These are phyloP conservation scores for Aspergillus sp. DNA, from an alignment of 2,329 filamentous ascomycete species.

Conservation along the genomic window DNA sequence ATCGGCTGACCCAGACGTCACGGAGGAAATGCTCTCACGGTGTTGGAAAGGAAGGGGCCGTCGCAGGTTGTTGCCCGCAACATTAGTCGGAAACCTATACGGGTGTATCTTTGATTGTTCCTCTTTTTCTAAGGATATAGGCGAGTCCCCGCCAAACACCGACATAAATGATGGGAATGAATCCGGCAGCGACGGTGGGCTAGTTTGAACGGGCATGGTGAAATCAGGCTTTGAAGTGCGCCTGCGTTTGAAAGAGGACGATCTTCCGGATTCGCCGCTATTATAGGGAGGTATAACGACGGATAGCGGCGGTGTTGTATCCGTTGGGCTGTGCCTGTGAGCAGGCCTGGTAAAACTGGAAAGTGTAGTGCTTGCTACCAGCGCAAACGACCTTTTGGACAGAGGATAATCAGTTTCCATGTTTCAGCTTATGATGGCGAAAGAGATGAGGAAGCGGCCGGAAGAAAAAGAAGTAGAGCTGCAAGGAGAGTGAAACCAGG, in stretches of 20 bases:
- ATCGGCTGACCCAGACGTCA: conserved; percentile 77
- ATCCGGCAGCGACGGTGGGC: conserved; percentile 39
- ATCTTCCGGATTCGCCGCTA: conserved; percentile 28
- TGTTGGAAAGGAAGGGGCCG: conserved; percentile 35
- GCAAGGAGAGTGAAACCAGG: conserved; percentile 29
- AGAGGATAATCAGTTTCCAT: conserved; percentile 31
- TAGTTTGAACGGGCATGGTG: conserved; percentile 43
- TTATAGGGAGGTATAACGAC: conserved; percentile 26
- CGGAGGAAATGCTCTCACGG: conserved; percentile 45
- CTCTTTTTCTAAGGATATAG: conserved; percentile 26
- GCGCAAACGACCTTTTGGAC: conserved; percentile 41
- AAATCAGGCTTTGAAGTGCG: conserved; percentile 21
- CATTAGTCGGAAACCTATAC: conserved; percentile 28
- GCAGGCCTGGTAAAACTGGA: conserved; percentile 26
- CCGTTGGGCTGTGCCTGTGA: conserved; percentile 27
- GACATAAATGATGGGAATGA: conserved; percentile 56
- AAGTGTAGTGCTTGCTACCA: conserved; percentile 38
- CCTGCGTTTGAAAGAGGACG: conserved; percentile 32
- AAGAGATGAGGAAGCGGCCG: conserved; percentile 13
- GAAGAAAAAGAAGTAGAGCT: conserved; percentile 26
- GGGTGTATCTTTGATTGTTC: conserved; percentile 28
- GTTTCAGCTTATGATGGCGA: conserved; percentile 15
- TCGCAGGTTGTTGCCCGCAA: conserved; percentile 26
- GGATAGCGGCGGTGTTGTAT: conserved; percentile 6
- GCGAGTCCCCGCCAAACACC: conserved; percentile 48